phyloP scores from a whole-genome alignment of 1,284 basidiomycete species.

The Chalciporus sp. region DNA sequence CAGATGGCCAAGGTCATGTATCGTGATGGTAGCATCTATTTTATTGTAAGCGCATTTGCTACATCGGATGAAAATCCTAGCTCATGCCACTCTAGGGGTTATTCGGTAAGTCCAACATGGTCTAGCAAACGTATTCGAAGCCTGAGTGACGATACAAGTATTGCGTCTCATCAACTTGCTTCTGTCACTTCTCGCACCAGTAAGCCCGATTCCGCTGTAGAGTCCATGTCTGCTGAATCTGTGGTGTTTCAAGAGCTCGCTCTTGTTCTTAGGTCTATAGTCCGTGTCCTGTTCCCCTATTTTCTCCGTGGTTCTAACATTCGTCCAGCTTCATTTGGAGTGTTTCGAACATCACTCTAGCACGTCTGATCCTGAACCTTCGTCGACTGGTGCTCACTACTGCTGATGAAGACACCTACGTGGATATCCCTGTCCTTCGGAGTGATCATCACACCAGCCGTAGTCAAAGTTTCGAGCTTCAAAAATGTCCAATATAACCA shows the following conservation, averaged over 20 bases:
- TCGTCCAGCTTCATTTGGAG: slow-evolving; percentile 43
- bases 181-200: slow-evolving; percentile 29
- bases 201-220: slow-evolving; percentile 16
- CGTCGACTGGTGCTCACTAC: slow-evolving; percentile 25
- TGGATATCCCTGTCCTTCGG: background rate
- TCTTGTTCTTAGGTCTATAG: slow-evolving; percentile 34
- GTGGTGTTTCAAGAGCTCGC: slow-evolving; percentile 24
- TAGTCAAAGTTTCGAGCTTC: slow-evolving; percentile 1
- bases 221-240: background rate
- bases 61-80: background rate
- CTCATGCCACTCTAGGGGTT: slow-evolving; percentile 21
- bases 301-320: slow-evolving; percentile 3
- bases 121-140: background rate
- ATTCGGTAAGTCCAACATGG: slow-evolving; percentile 23
- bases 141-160: slow-evolving; percentile 19
- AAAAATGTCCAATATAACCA: background rate
- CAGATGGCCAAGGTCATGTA: slow-evolving; percentile 33
- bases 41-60: slow-evolving; percentile 36
- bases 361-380: slow-evolving; percentile 41
- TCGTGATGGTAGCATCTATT: slow-evolving; percentile 40
- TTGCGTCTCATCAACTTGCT: slow-evolving; percentile 35
- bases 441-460: background rate
- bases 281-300: slow-evolving; percentile 11
- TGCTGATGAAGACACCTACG: background rate
- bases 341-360: slow-evolving; percentile 38